These are phyloP conservation scores for Rhodotorula sp. DNA, from an alignment of 1,284 basidiomycete genomes.

Conservation along the genomic window DNA sequence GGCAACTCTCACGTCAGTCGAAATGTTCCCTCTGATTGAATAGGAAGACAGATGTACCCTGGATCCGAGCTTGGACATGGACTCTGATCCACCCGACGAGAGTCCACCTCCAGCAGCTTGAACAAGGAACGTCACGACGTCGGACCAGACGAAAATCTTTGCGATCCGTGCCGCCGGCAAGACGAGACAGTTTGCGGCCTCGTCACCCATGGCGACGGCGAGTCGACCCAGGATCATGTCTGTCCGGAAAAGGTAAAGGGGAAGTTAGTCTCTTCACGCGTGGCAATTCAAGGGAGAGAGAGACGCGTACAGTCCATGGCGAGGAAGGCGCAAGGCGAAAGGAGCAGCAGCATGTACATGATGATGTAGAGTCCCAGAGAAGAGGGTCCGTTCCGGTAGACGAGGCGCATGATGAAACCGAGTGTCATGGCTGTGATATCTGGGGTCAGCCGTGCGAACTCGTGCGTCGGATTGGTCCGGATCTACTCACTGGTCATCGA, in stretches of 20 bases:
- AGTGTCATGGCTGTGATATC: constrained; percentile 6
- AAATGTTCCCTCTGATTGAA: neutral
- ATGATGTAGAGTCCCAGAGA: constrained; percentile 26
- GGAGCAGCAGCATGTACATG: constrained; percentile 30
- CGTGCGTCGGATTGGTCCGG: neutral
- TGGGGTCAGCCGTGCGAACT: too few relatives aligned
- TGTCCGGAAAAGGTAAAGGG: neutral
- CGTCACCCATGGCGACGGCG: constrained; percentile 14
- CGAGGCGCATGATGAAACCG: constrained; percentile 19
- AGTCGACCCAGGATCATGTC: constrained; percentile 28
- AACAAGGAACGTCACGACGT: constrained; percentile 45
- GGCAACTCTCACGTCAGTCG: neutral
- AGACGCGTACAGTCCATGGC: constrained; percentile 25
- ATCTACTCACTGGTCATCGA: constrained; percentile 26
- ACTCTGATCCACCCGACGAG: neutral
- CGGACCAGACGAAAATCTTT: constrained; percentile 43
- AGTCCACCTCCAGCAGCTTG: constrained; percentile 42
- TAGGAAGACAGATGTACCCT: neutral
- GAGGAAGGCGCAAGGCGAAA: constrained; percentile 40
- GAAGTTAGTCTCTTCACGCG: neutral
- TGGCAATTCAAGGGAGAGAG: neutral
- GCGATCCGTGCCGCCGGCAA: constrained; percentile 22
- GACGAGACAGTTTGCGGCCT: constrained; percentile 19
- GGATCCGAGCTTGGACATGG: neutral
- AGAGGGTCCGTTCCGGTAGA: neutral